Base-by-base conservation (phyloP, 768 basidiomycete species). In the Boletus sp. region DNA sequence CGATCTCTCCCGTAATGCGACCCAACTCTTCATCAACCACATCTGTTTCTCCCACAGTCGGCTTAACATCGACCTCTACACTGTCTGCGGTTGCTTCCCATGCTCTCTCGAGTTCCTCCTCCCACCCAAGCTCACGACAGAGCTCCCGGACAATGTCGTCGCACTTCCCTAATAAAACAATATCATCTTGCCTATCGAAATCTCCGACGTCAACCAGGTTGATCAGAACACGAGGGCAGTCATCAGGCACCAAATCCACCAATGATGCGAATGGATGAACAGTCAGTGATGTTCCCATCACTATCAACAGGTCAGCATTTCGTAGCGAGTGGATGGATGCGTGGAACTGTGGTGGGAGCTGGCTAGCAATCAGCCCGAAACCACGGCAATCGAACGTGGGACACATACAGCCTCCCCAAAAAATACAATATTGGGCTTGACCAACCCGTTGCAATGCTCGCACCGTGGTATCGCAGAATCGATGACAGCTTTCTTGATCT, bases 371-470 rank as follows among this genome's bases (percentile, higher is more conserved):
- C 30, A 50, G 55, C 52, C 15, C 18, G 49, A 28, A 47, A 33
- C 7, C 37, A 36, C 42, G 3, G 14, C n/a, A 4, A 41, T 47
- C 20, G 11, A 52, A 45, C 14, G 14, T 35, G 44, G 17, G n/a
- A 35, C 15, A 74, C 85, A 33, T 67, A 89, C 86, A 37, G 79
- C 67, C 73, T 93, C 90, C 24, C 94, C 93, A 65, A 96, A 95
- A 74, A 96, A 95, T 12, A 96, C 91, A 42, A 96, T 96, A 65
- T 96, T 90, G n/a, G 93, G 93, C 71, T 95, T 94, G 15, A 94
- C 86, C 39, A 92, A 76, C 0, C 92, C 92, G 1, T 74, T 76
- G 60, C 93, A 94, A 20, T 64, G 54, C 35, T 77, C 67, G 68
- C 96, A 98, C 47, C 74, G 78, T 6, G 94, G 85, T 50, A 71